Evolutionary conservation across 768 basidiomycete genomes (phyloP).

Genomic region (Boletellus emodensis): DNA sequence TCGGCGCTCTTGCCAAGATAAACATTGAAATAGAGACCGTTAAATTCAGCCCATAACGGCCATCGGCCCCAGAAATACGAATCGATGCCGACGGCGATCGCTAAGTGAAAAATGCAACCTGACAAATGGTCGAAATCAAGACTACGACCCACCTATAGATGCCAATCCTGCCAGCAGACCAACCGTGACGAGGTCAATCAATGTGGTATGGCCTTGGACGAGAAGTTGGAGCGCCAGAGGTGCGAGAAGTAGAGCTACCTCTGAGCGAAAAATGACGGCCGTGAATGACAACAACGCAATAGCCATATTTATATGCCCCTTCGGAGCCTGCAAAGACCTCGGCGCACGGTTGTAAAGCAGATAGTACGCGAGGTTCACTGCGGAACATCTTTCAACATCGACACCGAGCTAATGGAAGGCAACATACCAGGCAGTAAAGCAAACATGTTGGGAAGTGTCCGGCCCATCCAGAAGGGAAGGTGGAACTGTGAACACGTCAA

Average conservation of each 20-base stretch:
- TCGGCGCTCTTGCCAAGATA: constrained; percentile 79
- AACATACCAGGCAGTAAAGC: constrained; percentile 71
- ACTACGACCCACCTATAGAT: constrained; percentile 47
- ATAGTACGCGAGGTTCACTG: constrained; percentile 56
- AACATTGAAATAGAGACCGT: constrained; percentile 80
- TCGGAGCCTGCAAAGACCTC: constrained; percentile 37
- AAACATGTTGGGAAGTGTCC: constrained; percentile 94
- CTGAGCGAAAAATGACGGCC: constrained; percentile 73
- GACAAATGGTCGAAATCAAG: not conserved
- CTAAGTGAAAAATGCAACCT: constrained; percentile 33
- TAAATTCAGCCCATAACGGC: constrained; percentile 84
- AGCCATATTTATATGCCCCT: constrained; percentile 35
- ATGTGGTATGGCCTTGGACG: constrained; percentile 36
- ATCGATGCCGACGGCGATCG: constrained; percentile 62
- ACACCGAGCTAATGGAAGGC: not conserved
- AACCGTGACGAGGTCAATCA: constrained; percentile 43
- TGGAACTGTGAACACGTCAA: constrained; percentile 87
- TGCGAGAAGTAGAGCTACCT: constrained; percentile 64
- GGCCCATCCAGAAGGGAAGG: constrained; percentile 86
- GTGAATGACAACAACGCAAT: constrained; percentile 63
- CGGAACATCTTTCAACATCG: not conserved
- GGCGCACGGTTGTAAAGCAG: constrained; percentile 40
- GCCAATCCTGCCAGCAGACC: constrained; percentile 46
- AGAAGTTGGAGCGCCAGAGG: constrained; percentile 58
- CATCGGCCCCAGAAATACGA: constrained; percentile 79